phyloP scores from a whole-genome alignment of 345 rosid species.

The Nasturtium officinale region DNA sequence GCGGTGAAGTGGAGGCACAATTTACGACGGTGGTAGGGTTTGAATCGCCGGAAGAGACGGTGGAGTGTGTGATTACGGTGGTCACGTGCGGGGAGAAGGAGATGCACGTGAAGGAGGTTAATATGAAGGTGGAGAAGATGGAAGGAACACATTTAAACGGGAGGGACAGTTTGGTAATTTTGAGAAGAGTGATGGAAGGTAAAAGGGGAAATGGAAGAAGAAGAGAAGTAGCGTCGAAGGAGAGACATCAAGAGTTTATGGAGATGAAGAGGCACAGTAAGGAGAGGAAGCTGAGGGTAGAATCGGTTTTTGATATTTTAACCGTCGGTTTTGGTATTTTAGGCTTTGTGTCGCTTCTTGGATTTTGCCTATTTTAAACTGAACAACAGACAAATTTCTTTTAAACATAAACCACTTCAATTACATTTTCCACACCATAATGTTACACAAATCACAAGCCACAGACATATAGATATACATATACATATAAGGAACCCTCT shows the following conservation, averaged over 20 bases:
- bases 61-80: constrained; percentile 51
- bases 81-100: constrained; percentile 66
- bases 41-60: not conserved
- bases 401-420: not conserved
- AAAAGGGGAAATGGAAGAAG: constrained; percentile 47
- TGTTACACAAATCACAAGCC: constrained; percentile 34
- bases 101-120: constrained; percentile 73
- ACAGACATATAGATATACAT: constrained; percentile 20
- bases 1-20: constrained; percentile 65
- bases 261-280: constrained; percentile 55
- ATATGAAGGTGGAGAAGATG: constrained; percentile 67
- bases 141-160: constrained; percentile 72
- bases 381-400: not conserved
- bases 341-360: constrained; percentile 46
- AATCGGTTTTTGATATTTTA: constrained; percentile 57
- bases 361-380: constrained; percentile 28
- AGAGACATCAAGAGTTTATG: constrained; percentile 47
- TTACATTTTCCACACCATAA: constrained; percentile 35
- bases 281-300: constrained; percentile 52
- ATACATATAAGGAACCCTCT: not conserved
- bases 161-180: constrained; percentile 60
- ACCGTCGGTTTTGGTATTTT: constrained; percentile 54
- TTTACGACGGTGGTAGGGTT: constrained; percentile 44
- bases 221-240: constrained; percentile 44
- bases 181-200: constrained; percentile 52